Conservation (phyloP, 2,329 filamentous ascomycete genomes). For the Cladophialophora carrionii region DNA sequence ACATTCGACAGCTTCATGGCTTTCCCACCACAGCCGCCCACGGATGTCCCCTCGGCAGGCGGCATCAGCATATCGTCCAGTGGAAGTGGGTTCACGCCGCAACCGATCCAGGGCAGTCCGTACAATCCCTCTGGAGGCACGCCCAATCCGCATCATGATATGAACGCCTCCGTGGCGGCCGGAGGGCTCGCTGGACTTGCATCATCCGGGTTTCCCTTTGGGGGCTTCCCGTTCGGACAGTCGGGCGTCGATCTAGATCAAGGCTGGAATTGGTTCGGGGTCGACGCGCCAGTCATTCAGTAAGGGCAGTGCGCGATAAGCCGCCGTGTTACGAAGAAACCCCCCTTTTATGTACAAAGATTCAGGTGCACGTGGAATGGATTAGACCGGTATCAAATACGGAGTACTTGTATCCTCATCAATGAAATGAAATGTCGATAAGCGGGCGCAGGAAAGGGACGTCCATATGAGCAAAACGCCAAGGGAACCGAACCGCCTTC, state of each 20-base stretch:
- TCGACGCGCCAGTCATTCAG: constrained; percentile 32
- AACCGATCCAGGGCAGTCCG: constrained; percentile 25
- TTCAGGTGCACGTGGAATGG: background rate
- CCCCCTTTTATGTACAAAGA: background rate
- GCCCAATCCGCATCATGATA: constrained; percentile 20
- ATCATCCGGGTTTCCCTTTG: constrained; percentile 27
- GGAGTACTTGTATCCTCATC: background rate
- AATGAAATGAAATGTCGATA: background rate
- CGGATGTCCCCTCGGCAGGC: constrained; percentile 30
- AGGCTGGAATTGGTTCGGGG: constrained; percentile 48
- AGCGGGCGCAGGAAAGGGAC: too few species aligned
- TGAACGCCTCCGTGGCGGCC: constrained; percentile 11
- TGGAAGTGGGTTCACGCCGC: constrained; percentile 27
- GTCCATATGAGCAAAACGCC: too few species aligned
- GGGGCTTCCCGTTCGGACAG: constrained; percentile 27
- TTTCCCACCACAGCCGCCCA: constrained; percentile 30
- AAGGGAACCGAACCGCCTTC: too few species aligned
- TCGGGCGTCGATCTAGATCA: constrained; percentile 45
- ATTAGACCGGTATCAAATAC: background rate
- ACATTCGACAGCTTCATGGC: constrained; percentile 40
- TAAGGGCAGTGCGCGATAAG: background rate
- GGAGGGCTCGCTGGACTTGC: constrained; percentile 15
- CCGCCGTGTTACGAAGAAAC: background rate
- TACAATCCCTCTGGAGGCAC: constrained; percentile 15
- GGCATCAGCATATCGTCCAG: constrained; percentile 20